phyloP scores from a whole-genome alignment of 108 stramenopile genomes.

The Cyclotella choctawhatcheeana region DNA sequence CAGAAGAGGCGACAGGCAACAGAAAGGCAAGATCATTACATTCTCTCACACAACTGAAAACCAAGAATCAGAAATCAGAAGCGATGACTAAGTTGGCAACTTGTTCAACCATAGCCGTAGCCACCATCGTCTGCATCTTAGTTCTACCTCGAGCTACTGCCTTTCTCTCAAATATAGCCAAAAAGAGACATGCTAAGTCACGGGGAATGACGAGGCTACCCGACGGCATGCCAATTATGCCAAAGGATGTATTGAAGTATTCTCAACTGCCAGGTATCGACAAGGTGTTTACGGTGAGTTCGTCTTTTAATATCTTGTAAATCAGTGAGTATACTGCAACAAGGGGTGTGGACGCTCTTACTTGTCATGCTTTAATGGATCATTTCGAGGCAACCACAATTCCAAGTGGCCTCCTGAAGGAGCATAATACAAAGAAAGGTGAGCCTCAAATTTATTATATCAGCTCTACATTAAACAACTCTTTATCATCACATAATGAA shows the following conservation, averaged over 20 bases:
- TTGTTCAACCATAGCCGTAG: neutral
- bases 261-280: conserved; percentile 44
- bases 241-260: conserved; percentile 54
- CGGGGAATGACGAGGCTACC: conserved; percentile 13
- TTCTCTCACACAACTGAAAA: no score
- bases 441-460: neutral
- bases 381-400: conserved; percentile 9
- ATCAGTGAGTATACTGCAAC: neutral
- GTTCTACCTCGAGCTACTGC: conserved; percentile 5
- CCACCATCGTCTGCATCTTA: neutral
- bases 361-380: neutral
- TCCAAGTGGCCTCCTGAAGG: conserved; percentile 52
- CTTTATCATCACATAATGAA: neutral
- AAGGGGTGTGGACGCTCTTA: neutral
- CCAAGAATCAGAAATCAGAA: no score
- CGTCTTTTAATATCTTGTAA: neutral
- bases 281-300: conserved; percentile 36
- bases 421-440: conserved; percentile 56
- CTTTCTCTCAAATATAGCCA: neutral
- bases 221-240: conserved; percentile 51
- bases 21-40: no score
- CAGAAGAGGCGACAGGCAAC: no score
- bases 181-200: neutral
- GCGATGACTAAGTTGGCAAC: neutral
- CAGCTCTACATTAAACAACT: neutral